Conservation (phyloP, 1,284 basidiomycete species). For the Microbotryum silenes-acaulis region DNA sequence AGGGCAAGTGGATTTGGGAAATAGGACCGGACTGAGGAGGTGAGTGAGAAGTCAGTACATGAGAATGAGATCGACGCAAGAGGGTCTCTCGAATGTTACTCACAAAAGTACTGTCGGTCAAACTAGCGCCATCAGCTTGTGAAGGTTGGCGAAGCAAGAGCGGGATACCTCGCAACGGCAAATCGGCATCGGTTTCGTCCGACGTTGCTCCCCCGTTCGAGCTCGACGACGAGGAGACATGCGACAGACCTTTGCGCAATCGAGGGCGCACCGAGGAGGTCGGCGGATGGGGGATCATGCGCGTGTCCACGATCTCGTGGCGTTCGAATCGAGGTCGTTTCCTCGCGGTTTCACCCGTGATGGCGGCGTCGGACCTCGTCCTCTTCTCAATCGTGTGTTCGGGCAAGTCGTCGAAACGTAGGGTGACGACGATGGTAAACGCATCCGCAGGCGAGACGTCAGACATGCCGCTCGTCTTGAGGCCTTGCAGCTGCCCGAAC, state of each 20-base stretch:
- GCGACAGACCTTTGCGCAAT: too few species aligned
- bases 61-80: neutral
- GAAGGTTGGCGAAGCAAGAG: neutral
- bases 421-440: slow-evolving; percentile 21
- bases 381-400: too few species aligned
- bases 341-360: neutral
- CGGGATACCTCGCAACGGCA: neutral
- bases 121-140: neutral
- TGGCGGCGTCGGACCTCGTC: neutral
- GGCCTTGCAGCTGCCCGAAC: neutral
- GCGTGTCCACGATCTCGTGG: neutral
- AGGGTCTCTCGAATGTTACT: neutral
- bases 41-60: neutral
- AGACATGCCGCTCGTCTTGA: slow-evolving; percentile 16
- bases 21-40: neutral
- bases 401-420: too few species aligned
- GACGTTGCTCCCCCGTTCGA: neutral
- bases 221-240: neutral
- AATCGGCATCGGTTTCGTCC: neutral
- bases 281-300: neutral
- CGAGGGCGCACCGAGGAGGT: neutral
- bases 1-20: neutral
- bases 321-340: slow-evolving; percentile 1
- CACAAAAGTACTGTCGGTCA: neutral
- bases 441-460: slow-evolving; percentile 13